Conservation (phyloP, 202 grass and related monocot species). For the Hordeum pubiflorum region DNA sequence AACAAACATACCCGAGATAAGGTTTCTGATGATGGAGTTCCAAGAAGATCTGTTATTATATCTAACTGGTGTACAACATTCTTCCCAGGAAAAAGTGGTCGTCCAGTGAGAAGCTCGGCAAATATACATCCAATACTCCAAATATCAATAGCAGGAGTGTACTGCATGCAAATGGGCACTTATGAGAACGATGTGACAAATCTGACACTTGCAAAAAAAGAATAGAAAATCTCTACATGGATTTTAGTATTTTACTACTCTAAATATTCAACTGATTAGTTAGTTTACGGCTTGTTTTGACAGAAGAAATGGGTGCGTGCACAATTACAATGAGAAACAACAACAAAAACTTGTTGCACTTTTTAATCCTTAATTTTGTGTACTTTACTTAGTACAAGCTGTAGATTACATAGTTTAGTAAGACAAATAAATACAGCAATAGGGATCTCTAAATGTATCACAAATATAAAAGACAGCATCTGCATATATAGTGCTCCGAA, state of each 20-base stretch:
- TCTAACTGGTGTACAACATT: slow-evolving; percentile 97
- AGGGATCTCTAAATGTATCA: neutral
- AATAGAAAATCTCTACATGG: neutral
- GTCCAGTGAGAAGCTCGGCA: slow-evolving; percentile 85
- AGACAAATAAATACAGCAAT: neutral
- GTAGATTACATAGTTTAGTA: neutral
- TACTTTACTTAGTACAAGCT: neutral
- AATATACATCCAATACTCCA: slow-evolving; percentile 99
- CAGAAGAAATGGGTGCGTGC: neutral
- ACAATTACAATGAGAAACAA: neutral
- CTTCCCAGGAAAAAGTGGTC: slow-evolving; percentile 90
- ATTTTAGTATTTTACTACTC: neutral
- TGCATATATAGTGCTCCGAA: neutral
- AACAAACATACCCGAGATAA: slow-evolving; percentile 69
- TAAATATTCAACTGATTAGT: neutral
- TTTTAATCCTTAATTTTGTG: neutral
- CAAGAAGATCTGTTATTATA: slow-evolving; percentile 94
- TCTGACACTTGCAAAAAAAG: neutral
- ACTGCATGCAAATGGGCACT: slow-evolving; percentile 45
- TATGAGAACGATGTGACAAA: slow-evolving; percentile 23
- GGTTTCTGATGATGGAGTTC: slow-evolving; percentile 77
- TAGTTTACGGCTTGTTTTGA: neutral
- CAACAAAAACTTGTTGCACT: neutral
- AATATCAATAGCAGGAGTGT: slow-evolving; percentile 94
- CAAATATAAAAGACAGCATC: slow-evolving; percentile 9